Percentiles rank a stretch among this genome's conserved stretches.
These are phyloP conservation scores for Rhodotorula diobovata DNA, from an alignment of 768 basidiomycete species.

Conservation along the genomic window DNA sequence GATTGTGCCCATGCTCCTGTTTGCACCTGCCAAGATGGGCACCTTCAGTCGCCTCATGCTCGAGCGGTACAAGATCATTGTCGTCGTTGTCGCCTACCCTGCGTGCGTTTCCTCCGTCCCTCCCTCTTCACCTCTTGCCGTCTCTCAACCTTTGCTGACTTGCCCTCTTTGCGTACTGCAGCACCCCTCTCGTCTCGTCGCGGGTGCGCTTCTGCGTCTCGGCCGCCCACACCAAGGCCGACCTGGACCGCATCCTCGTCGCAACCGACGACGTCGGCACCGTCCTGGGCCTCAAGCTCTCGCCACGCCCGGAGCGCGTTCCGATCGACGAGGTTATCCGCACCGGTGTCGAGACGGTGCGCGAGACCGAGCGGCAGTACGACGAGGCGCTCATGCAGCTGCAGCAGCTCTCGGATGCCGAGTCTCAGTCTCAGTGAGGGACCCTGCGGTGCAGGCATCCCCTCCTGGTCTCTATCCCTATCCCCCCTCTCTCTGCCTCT, in stretches of 20 bases:
- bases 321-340: slow-evolving; percentile 34
- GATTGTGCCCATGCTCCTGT: slow-evolving; percentile 85
- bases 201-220: slow-evolving; percentile 92
- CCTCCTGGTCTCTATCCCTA: not conserved
- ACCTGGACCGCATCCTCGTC: slow-evolving; percentile 75
- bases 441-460: too few species aligned
- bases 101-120: slow-evolving; percentile 20
- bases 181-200: slow-evolving; percentile 75
- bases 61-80: slow-evolving; percentile 48
- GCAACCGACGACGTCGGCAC: slow-evolving; percentile 92
- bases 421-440: too few species aligned
- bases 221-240: slow-evolving; percentile 93
- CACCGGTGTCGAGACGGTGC: slow-evolving; percentile 28
- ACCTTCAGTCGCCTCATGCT: slow-evolving; percentile 82
- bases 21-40: slow-evolving; percentile 48
- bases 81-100: slow-evolving; percentile 44
- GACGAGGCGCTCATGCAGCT: not conserved
- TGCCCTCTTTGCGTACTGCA: slow-evolving; percentile 51
- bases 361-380: slow-evolving; percentile 12
- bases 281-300: slow-evolving; percentile 82
- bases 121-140: not conserved
- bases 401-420: not conserved
- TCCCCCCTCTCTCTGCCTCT: not conserved
- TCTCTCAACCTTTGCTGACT: too few species aligned
- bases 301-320: slow-evolving; percentile 52